Evolutionary conservation across 768 basidiomycete species (phyloP).

Genomic region (Kwoniella botswanensis): DNA sequence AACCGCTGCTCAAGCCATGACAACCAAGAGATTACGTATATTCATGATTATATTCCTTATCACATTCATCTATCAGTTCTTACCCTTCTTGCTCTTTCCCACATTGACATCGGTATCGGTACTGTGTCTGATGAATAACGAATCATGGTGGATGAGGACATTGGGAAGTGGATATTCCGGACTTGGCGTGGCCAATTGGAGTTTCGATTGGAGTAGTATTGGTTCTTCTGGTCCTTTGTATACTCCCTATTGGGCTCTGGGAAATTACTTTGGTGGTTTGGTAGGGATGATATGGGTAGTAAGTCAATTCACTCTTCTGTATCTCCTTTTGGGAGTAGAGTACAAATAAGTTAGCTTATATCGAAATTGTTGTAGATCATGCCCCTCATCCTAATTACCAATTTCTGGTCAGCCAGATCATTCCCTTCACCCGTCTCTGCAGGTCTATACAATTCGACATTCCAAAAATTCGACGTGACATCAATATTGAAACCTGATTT

Average conservation of each 20-base stretch:
- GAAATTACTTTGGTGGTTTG: conserved; percentile 57
- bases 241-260: conserved; percentile 57
- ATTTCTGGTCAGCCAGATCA: conserved; percentile 55
- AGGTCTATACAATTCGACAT: conserved; percentile 54
- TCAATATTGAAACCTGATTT: conserved; percentile 55
- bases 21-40: conserved; percentile 34
- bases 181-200: conserved; percentile 54
- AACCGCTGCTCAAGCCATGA: conserved; percentile 23
- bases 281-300: conserved; percentile 57
- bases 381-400: conserved; percentile 52
- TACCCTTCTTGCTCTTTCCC: conserved; percentile 57
- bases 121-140: conserved; percentile 54
- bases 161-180: conserved; percentile 57
- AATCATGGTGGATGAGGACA: conserved; percentile 47
- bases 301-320: conserved; percentile 11
- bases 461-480: conserved; percentile 57
- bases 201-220: conserved; percentile 57
- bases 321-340: no score
- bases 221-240: conserved; percentile 56
- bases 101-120: conserved; percentile 56
- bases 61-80: conserved; percentile 50
- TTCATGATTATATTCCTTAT: conserved; percentile 44
- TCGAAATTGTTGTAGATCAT: conserved; percentile 24
- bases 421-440: conserved; percentile 56
- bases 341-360: no score